Evolutionary conservation across 2,329 filamentous ascomycete species (phyloP), one percentile per base, ranked within the genome.

Genomic region (Sclerotinia subarctica): DNA sequence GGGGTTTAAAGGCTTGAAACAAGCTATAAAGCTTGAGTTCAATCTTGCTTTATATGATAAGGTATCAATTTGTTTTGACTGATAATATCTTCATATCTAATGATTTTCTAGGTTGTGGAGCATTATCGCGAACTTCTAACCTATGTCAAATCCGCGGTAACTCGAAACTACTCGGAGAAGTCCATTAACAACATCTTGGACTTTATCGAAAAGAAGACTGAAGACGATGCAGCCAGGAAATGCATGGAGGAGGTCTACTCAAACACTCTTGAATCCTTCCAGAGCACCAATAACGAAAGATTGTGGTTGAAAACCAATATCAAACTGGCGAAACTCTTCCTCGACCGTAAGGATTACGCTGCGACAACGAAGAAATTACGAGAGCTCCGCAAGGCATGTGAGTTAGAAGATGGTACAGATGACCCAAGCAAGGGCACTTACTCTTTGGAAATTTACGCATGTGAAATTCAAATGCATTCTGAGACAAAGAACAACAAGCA

Each of bases 101-200:
- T 72, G 57, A 73, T 29, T 54, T 35, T 7, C 38, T 64, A 97
- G 92, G 94, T 94, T 10, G 88, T 94, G 59, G 88, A 94, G 77
- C 94, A 99, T 80, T 99, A 96, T 80, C 89, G 88, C 72, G 93
- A 98, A 81, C 92, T 99, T 42, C 88, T 99, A 72, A 98, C 94
- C 58, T 99, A 98, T 76, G 94, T 98, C 81, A 97, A 95, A 79
- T 96, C 92, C 3, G 94, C 94, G 10, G 94, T 99, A 58, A 98
- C 95, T 52, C 89, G 95, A 71, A 99, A 98, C 80, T 98, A 98
- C 80, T 97, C 95, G 1, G 95, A 99, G 80, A 98, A 98, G 79
- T 98, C 94, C 17, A 97, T 99, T 82, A 98, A 98, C 81, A 98
- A 97, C 79, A 97, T 99, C 90, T 88, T 99, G 58, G 95, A 98